Base-by-base conservation (phyloP, 306 rosid genomes). In the Cicer chorassanicum region DNA sequence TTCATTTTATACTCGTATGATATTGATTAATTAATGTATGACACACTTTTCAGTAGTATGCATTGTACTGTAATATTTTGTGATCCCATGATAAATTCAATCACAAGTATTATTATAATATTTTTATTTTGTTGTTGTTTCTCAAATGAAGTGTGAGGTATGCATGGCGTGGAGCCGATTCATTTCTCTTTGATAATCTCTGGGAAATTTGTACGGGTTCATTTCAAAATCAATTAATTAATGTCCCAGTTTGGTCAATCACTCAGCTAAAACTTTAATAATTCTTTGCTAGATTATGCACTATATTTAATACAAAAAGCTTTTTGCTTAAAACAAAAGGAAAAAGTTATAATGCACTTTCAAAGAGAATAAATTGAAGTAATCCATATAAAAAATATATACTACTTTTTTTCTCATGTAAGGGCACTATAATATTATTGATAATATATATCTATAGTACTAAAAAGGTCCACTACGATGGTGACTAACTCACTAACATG, bases 81-180 rank as follows among this genome's bases (percentile, higher is more conserved):
- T 53, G 40, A 70, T 15, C 10, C 56, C 18, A 2, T 29, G 29
- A 49, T 42, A 68, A 65, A 68, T 15, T 65, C 34, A 1, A 1
- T 54, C 6, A 54, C 29, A 54, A 48, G 34, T 24, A 24, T 24
- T 24, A 24, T 24, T 15, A 3, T 15, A 14, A 14, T 7, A 1
- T 18, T 18, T 16, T 8, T 0, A 3, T 24, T 48, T 8, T 45
- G 14, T 48, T 13, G 1, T 60, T 29, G 34, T 24, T 18, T 11
- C 8, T 48, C 21, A 29, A 69, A 74, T 67, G 48, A 18, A 44
- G 44, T 80, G 55, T 80, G 89, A 87, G 66, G 70, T 84, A 66
- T 73, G 88, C 82, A 77, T 84, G 90, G 85, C 84, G 86, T 71
- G 82, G 87, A 67, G 81, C 83, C 82, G 85, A 90, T 89, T 88